Conservation (phyloP, 768 basidiomycete species). For the Leccinum disarticulatum region DNA sequence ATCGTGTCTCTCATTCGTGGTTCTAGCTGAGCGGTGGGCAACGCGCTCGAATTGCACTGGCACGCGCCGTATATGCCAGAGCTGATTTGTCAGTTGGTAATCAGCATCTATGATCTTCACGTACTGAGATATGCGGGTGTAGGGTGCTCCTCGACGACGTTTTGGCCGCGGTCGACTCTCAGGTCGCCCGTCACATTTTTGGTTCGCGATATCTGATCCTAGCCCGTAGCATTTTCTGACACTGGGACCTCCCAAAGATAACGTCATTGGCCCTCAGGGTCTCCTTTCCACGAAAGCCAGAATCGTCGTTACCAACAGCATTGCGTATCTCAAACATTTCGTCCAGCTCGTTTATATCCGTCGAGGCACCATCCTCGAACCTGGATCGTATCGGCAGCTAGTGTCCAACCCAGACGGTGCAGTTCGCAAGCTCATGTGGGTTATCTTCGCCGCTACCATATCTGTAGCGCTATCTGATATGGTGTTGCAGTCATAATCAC, state of each 20-base stretch:
- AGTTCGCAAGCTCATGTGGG: slow-evolving; percentile 72
- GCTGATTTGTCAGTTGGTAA: too few species aligned
- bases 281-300: slow-evolving; percentile 81
- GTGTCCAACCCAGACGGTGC: slow-evolving; percentile 62
- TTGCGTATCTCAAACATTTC: slow-evolving; percentile 79
- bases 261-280: slow-evolving; percentile 85
- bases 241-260: slow-evolving; percentile 44
- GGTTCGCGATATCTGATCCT: slow-evolving; percentile 38
- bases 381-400: slow-evolving; percentile 61
- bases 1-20: too few species aligned
- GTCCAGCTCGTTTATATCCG: slow-evolving; percentile 75
- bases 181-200: slow-evolving; percentile 85
- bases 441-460: not conserved
- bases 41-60: too few species aligned
- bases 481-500: slow-evolving; percentile 42
- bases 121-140: not conserved
- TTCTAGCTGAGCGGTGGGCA: too few species aligned
- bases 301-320: slow-evolving; percentile 83
- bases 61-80: too few species aligned
- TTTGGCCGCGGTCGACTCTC: slow-evolving; percentile 82
- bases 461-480: not conserved
- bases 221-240: not conserved
- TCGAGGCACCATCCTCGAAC: slow-evolving; percentile 79
- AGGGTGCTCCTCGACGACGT: slow-evolving; percentile 88
- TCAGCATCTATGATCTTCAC: too few species aligned